Base-by-base conservation (phyloP, 352 stramenopile species). In the Globisporangium sylvaticum region DNA sequence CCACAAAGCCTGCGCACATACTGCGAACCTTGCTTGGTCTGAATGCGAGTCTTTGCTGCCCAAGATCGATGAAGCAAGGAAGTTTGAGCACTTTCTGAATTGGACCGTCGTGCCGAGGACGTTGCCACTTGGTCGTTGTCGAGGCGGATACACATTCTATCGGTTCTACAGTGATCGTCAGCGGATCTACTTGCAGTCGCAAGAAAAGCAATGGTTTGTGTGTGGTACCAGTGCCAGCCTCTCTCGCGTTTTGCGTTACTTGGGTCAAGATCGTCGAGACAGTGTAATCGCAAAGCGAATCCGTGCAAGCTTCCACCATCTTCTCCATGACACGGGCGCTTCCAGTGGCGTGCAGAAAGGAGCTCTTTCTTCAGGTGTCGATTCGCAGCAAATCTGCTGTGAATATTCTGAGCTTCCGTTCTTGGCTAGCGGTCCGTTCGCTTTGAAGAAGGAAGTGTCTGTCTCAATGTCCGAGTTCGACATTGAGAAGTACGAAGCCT, bases 21-120 rank as follows among this genome's bases (percentile, higher is more conserved):
- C 68, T 66, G 80, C 78, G 3, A 95, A 95, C 56, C 32, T 73
- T 29, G 84, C 83, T n/a, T 84, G 84, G 74, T 84, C 74, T 1
- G 81, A 89, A 65, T 90, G 82, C 31, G 74, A 79, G 46, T 68
- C 66, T 56, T 62, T 92, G 53, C 52, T 81, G 42, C 74, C 76
- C 42, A 77, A 79, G 64, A 68, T 93, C 5, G 66, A 83, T 27
- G 77, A 84, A 52, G 78, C 79, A 31, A 66, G 64, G 18, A 69
- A 74, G 15, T 64, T 91, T n/a, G 87, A 95, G 67, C 75, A 60
- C 20, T 89, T 92, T 52, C 73, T 95, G 34, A 80, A 79, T 37
- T 78, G 71, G 65, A 65, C 73, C 6, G 69, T 92, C 37, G 77
- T 92, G 27, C 88, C 88, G 25, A 74, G 88, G 62, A 91, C 78